Conservation (phyloP, 139 green algal species). For the Desmodesmus armatus region DNA sequence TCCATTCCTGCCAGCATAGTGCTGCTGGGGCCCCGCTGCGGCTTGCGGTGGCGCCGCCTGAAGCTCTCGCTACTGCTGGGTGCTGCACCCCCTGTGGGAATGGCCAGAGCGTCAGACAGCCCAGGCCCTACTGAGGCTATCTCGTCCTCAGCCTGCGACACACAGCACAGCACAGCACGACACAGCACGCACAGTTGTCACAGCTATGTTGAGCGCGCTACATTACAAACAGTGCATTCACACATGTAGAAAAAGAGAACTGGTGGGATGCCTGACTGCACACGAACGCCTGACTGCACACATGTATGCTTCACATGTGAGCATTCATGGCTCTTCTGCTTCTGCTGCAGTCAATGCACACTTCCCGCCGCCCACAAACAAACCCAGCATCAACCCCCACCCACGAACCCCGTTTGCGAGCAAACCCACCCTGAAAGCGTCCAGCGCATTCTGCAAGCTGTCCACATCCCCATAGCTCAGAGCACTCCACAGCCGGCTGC, state of each 20-base stretch:
- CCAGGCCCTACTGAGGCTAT: constrained; percentile 51
- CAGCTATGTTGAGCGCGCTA: too few relatives aligned
- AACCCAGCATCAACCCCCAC: not conserved
- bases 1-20: constrained; percentile 14
- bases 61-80: constrained; percentile 36
- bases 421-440: constrained; percentile 67
- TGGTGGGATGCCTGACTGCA: too few relatives aligned
- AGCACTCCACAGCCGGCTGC: constrained; percentile 66
- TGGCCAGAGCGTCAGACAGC: constrained; percentile 5
- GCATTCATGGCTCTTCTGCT: too few relatives aligned
- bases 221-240: not conserved
- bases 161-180: not conserved
- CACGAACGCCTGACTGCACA: too few relatives aligned
- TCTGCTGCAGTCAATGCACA: too few relatives aligned
- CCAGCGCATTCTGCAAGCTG: constrained; percentile 77
- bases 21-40: constrained; percentile 47
- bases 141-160: constrained; percentile 55
- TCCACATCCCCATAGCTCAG: constrained; percentile 67
- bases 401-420: too few relatives aligned
- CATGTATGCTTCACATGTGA: too few relatives aligned
- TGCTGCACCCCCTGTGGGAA: constrained; percentile 9
- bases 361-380: not conserved
- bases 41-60: constrained; percentile 42
- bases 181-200: too few relatives aligned
- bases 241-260: too few relatives aligned